Evolutionary conservation across 1,284 basidiomycete species (phyloP).

Genomic region (Leccinum subrobustum): DNA sequence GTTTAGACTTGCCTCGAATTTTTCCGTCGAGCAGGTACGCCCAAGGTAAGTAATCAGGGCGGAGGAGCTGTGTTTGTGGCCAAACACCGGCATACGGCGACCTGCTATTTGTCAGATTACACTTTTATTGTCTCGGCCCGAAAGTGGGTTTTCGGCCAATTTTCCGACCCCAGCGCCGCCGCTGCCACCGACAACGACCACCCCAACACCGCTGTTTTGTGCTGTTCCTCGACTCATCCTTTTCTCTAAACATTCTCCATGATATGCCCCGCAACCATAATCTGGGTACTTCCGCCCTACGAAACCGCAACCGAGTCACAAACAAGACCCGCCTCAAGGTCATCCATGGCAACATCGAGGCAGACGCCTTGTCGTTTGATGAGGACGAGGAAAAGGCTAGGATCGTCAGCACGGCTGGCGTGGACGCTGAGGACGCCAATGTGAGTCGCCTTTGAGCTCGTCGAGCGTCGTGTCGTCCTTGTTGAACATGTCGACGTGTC

Average conservation of each 20-base stretch:
- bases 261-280: slow-evolving; percentile 79
- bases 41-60: slow-evolving; percentile 29
- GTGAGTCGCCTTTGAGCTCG: slow-evolving; percentile 52
- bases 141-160: slow-evolving; percentile 40
- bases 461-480: slow-evolving; percentile 39
- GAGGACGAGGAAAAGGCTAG: slow-evolving; percentile 81
- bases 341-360: slow-evolving; percentile 76
- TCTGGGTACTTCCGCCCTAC: slow-evolving; percentile 69
- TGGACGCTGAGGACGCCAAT: slow-evolving; percentile 87
- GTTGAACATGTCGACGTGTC: slow-evolving; percentile 48
- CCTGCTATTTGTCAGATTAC: slow-evolving; percentile 31
- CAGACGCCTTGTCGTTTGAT: slow-evolving; percentile 77
- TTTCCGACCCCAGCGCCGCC: slow-evolving; percentile 40
- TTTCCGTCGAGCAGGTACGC: background rate
- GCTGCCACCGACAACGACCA: slow-evolving; percentile 38
- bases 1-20: slow-evolving; percentile 13
- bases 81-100: slow-evolving; percentile 35
- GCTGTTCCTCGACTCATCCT: slow-evolving; percentile 16
- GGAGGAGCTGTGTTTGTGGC: slow-evolving; percentile 26
- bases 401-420: slow-evolving; percentile 62
- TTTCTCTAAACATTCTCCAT: slow-evolving; percentile 47
- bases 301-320: slow-evolving; percentile 84
- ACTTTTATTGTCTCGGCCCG: slow-evolving; percentile 38
- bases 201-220: slow-evolving; percentile 18
- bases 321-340: slow-evolving; percentile 89